These are phyloP conservation scores for Diaporthe destruens DNA, from an alignment of 2,329 filamentous ascomycete genomes.

Conservation along the genomic window DNA sequence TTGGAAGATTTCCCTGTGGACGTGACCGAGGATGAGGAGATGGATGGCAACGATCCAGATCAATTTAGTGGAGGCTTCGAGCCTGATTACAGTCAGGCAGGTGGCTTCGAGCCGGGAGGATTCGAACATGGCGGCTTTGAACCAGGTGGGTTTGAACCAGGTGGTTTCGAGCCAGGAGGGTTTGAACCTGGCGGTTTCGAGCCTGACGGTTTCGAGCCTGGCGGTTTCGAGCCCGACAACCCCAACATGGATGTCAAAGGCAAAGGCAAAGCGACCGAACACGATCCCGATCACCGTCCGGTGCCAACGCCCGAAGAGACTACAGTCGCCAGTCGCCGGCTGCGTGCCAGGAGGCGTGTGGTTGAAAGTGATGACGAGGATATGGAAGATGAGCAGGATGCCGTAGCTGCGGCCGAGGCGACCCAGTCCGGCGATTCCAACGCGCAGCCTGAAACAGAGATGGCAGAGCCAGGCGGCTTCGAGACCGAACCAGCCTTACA, in stretches of 20 bases:
- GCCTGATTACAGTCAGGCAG: background rate
- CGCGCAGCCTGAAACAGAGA: background rate
- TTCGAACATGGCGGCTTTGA: conserved; percentile 14
- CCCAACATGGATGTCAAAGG: background rate
- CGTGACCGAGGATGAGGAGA: conserved; percentile 60
- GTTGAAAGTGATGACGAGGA: conserved; percentile 29
- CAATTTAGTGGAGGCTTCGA: conserved; percentile 38
- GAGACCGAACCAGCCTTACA: conserved; percentile 37
- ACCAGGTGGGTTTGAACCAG: conserved; percentile 4
- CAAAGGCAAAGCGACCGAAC: conserved; percentile 18
- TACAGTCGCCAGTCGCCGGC: background rate
- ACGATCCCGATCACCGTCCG: background rate
- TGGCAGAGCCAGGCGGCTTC: conserved; percentile 37
- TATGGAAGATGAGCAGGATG: background rate
- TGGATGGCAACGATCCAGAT: conserved; percentile 51
- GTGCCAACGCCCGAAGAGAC: background rate
- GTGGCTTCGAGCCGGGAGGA: conserved; percentile 41
- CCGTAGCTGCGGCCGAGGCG: background rate
- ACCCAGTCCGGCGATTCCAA: conserved; percentile 4
- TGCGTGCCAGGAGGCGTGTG: conserved; percentile 6
- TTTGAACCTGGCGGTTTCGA: conserved; percentile 27
- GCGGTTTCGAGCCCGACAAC: background rate
- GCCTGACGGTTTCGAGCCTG: background rate
- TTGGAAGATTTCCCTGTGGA: conserved; percentile 48
- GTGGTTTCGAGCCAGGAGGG: background rate